These are phyloP conservation scores for Neophaeococcomyces aloes DNA, from an alignment of 2,329 filamentous ascomycete genomes.

Conservation along the genomic window DNA sequence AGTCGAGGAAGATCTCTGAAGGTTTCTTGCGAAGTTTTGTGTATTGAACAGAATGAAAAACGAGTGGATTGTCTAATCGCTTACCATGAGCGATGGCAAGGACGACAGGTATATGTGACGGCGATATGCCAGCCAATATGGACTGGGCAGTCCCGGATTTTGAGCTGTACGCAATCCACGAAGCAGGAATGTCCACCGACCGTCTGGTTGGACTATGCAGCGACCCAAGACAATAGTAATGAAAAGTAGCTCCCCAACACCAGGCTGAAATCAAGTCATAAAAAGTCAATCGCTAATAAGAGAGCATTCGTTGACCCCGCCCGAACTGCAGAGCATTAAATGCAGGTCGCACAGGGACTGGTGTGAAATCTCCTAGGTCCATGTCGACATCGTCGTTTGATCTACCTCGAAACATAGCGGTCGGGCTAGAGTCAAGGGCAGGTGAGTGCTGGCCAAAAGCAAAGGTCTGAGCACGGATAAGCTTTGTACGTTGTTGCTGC, in stretches of 20 bases:
- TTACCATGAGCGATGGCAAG: neutral
- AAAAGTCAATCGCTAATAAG: conserved; percentile 16
- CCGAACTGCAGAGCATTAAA: conserved; percentile 13
- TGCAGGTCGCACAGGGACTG: conserved; percentile 14
- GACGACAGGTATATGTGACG: neutral
- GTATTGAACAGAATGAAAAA: neutral
- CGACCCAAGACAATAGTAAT: too few species aligned
- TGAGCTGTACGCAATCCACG: too few species aligned
- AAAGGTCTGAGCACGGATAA: conserved; percentile 84
- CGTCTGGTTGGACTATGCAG: too few species aligned
- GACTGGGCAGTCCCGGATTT: too few species aligned
- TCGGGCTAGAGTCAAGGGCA: conserved; percentile 53
- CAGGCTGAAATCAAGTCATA: conserved; percentile 17
- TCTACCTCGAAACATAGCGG: conserved; percentile 34
- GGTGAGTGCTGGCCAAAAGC: conserved; percentile 70
- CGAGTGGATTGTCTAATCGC: neutral
- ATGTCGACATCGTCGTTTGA: conserved; percentile 20
- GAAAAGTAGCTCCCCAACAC: conserved; percentile 12
- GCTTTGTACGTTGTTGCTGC: conserved; percentile 58
- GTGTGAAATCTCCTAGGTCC: conserved; percentile 20
- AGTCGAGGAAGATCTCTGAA: neutral
- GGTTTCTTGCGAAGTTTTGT: neutral
- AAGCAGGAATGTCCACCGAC: too few species aligned
- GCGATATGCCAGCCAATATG: too few species aligned
- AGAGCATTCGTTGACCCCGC: conserved; percentile 18